Evolutionary conservation across 441 rosid species (phyloP), one percentile per base, ranked within the genome.

Genomic region (Corymbia citriodora): DNA sequence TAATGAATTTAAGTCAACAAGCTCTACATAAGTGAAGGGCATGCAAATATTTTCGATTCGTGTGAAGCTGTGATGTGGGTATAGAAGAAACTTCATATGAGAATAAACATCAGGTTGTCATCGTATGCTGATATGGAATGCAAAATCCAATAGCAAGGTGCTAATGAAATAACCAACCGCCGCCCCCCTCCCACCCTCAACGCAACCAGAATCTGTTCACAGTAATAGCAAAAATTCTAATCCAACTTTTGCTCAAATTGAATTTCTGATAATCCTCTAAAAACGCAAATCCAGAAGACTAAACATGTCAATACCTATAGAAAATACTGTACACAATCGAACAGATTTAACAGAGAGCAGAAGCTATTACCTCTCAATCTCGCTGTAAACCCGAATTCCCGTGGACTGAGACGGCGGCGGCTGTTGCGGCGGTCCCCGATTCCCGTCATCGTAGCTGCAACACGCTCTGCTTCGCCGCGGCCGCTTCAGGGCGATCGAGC

Each of bases 311-410:
- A 13, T 23, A 61, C 70, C 53, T 8, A 21, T 40, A 36, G 61
- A 40, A 57, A 48, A 4, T 55, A n/a, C 29, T 57, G 49, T 9
- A 87, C 68, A 57, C 48, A 36, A 15, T 29, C 87, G 21, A 55
- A 36, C 81, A 49, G 14, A 55, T 18, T 88, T 6, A 25, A 13
- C 45, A 25, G 10, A 52, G 65, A 45, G 29, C 61, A 33, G 88
- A 87, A 86, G 54, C 13, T 59, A 19, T 45, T 88, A 96, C 99
- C 98, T 97, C 93, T 97, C 99, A 91, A 97, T 96, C 93, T 97
- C 97, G 87, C 96, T 93, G 90, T 97, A 97, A 68, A 96, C 92
- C 89, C 94, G 97, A 90, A 97, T 92, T 85, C 95, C 94, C n/a
- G 90, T 52, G 57, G 90, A 88, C 68, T 82, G 90, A 25, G 96